Evolutionary conservation across 1,284 basidiomycete species (phyloP).

Genomic region (Tylopilus sp.): DNA sequence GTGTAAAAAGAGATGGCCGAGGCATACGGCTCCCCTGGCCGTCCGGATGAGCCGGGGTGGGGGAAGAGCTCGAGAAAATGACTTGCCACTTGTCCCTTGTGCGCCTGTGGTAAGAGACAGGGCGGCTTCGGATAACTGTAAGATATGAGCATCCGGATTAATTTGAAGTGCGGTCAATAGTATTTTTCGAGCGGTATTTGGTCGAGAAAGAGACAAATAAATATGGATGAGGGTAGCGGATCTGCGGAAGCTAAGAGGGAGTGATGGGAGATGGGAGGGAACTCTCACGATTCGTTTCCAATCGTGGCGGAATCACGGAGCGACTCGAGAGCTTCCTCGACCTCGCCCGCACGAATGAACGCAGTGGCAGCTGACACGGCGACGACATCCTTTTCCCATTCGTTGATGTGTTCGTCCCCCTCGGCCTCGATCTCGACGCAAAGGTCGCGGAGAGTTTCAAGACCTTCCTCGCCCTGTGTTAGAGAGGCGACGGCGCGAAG

Average conservation of each 20-base stretch:
- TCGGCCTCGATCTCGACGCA: conserved; percentile 83
- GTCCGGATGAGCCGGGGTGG: not conserved
- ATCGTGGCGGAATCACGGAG: conserved; percentile 68
- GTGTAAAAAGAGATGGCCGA: conserved; percentile 84
- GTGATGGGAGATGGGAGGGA: conserved; percentile 5
- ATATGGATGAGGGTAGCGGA: conserved; percentile 80
- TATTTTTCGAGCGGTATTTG: conserved; percentile 83
- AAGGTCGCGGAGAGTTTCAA: conserved; percentile 83
- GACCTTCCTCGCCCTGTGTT: conserved; percentile 59
- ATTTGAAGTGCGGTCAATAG: conserved; percentile 78
- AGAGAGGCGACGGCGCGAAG: conserved; percentile 71
- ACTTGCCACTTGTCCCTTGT: conserved; percentile 43
- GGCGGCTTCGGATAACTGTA: conserved; percentile 87
- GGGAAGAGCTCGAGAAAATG: not conserved
- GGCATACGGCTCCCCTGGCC: conserved; percentile 46
- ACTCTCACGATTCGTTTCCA: conserved; percentile 52
- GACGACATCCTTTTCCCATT: conserved; percentile 67
- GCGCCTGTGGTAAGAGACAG: conserved; percentile 80
- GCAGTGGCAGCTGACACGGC: conserved; percentile 79
- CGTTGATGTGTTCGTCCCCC: conserved; percentile 54
- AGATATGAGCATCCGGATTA: conserved; percentile 85
- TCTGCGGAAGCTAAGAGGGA: conserved; percentile 37
- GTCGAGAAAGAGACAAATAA: conserved; percentile 79
- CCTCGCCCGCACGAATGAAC: conserved; percentile 77
- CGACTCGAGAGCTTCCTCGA: conserved; percentile 89